These are phyloP conservation scores for Ophidiomyces ophidiicola DNA, from an alignment of 2,329 filamentous ascomycete genomes.

Conservation along the genomic window DNA sequence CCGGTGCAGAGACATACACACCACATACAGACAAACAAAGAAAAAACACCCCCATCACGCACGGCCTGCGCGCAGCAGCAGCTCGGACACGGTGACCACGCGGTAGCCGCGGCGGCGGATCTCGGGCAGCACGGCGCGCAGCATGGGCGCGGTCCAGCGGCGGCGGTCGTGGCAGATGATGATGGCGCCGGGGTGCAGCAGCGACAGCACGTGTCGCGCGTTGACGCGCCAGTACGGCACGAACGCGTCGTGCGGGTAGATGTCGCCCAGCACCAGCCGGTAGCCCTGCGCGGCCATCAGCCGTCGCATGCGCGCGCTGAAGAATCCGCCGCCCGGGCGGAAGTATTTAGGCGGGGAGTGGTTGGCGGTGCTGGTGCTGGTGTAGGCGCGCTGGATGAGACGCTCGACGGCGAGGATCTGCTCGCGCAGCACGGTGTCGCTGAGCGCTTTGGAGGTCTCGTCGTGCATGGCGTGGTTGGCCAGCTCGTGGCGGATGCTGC, in stretches of 20 bases:
- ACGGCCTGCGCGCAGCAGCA: too few relatives aligned
- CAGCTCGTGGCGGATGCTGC: conserved; percentile 51
- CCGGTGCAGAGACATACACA: too few relatives aligned
- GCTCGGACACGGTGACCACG: conserved; percentile 57
- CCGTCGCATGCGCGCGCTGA: conserved; percentile 56
- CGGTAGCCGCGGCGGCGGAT: conserved; percentile 56
- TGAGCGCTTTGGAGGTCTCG: conserved; percentile 56
- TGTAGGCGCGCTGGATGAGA: conserved; percentile 48
- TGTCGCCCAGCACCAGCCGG: conserved; percentile 62
- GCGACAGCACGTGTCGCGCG: conserved; percentile 66
- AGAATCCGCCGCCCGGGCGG: conserved; percentile 73
- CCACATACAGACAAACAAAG: too few relatives aligned
- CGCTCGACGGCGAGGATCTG: conserved; percentile 56
- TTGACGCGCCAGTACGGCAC: conserved; percentile 58
- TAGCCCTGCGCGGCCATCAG: conserved; percentile 52
- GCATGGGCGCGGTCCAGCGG: conserved; percentile 71
- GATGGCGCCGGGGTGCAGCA: conserved; percentile 62
- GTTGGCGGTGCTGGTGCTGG: conserved; percentile 18
- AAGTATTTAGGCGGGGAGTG: conserved; percentile 54
- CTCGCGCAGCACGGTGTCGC: conserved; percentile 44
- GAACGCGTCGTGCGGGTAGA: conserved; percentile 89
- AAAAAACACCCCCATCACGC: too few relatives aligned
- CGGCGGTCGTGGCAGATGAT: conserved; percentile 79
- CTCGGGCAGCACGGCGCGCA: conserved; percentile 59
- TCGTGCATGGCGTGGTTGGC: conserved; percentile 86